Percentiles rank a stretch among this genome's conserved stretches.
phyloP scores from a whole-genome alignment of 2,329 filamentous ascomycete genomes.

The Periglandula ipomoeae region DNA sequence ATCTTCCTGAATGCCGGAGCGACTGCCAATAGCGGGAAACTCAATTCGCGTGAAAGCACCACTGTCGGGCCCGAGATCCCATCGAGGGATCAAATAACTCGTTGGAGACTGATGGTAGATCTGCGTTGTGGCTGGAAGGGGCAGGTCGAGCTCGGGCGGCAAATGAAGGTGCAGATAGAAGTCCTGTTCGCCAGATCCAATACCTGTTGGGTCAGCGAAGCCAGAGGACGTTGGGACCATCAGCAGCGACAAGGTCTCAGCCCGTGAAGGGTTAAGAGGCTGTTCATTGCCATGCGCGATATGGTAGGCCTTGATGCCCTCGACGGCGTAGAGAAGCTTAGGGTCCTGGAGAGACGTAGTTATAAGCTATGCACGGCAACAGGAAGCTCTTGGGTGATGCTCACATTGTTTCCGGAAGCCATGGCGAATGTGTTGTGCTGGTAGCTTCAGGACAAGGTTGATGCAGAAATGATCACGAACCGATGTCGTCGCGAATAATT shows the following conservation, averaged over 20 bases:
- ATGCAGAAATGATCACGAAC: background rate
- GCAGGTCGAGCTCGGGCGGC: conserved; percentile 86
- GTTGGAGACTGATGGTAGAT: conserved; percentile 92
- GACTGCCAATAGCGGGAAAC: conserved; percentile 66
- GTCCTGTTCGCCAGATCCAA: conserved; percentile 64
- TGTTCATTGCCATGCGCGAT: conserved; percentile 80
- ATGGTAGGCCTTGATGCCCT: conserved; percentile 85
- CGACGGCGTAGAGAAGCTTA: conserved; percentile 61
- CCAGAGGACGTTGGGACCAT: conserved; percentile 90
- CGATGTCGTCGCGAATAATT: background rate
- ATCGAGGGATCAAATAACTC: conserved; percentile 90
- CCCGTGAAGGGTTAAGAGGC: conserved; percentile 71
- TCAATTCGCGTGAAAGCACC: conserved; percentile 91
- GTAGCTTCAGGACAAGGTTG: background rate
- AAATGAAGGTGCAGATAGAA: conserved; percentile 96
- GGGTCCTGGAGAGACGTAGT: conserved; percentile 36
- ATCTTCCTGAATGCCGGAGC: conserved; percentile 75
- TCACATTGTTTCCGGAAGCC: conserved; percentile 24
- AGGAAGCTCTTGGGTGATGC: conserved; percentile 2
- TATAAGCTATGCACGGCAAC: background rate
- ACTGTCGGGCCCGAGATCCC: conserved; percentile 81
- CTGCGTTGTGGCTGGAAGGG: conserved; percentile 88
- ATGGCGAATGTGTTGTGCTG: conserved; percentile 10
- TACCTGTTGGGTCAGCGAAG: conserved; percentile 46
- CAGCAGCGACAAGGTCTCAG: conserved; percentile 83